Evolutionary conservation across 177 flowering plant genomes (phyloP).

Genomic region (Telopea speciosissima): DNA sequence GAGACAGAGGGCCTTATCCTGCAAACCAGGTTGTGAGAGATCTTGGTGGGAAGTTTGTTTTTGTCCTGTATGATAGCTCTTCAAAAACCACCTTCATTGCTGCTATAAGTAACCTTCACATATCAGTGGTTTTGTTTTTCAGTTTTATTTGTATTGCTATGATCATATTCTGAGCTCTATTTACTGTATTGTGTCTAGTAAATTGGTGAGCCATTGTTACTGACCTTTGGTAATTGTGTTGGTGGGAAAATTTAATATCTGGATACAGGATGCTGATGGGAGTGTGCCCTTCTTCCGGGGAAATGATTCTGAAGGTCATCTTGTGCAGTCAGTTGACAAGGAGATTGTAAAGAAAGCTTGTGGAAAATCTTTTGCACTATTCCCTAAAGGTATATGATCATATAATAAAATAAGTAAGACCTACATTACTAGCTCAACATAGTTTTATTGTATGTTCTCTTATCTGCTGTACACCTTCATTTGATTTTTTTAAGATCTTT

Average conservation of each 20-base stretch:
- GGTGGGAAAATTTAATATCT: slow-evolving; percentile 1
- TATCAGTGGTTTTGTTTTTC: not conserved
- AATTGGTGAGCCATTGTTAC: not conserved
- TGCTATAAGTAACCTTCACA: slow-evolving; percentile 46
- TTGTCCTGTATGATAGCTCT: slow-evolving; percentile 67
- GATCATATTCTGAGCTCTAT: not conserved
- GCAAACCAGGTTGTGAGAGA: slow-evolving; percentile 91
- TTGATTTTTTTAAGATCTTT: no score
- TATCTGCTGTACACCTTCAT: slow-evolving; percentile 16
- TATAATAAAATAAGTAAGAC: not conserved
- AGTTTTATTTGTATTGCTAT: not conserved
- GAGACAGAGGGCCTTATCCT: slow-evolving; percentile 98
- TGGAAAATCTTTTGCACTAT: slow-evolving; percentile 92
- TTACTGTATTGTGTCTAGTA: not conserved
- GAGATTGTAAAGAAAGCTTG: slow-evolving; percentile 68
- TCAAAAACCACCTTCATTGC: slow-evolving; percentile 59
- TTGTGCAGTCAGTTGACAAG: slow-evolving; percentile 64
- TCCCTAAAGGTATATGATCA: slow-evolving; percentile 69
- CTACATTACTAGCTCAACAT: not conserved
- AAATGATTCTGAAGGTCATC: slow-evolving; percentile 70
- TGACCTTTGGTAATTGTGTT: not conserved
- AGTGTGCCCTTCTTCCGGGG: slow-evolving; percentile 95
- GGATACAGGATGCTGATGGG: slow-evolving; percentile 81
- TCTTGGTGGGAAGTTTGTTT: slow-evolving; percentile 73
- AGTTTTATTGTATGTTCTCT: not conserved